Evolutionary conservation across 2,329 filamentous ascomycete genomes (phyloP).

Genomic region (Helotiales sp.): DNA sequence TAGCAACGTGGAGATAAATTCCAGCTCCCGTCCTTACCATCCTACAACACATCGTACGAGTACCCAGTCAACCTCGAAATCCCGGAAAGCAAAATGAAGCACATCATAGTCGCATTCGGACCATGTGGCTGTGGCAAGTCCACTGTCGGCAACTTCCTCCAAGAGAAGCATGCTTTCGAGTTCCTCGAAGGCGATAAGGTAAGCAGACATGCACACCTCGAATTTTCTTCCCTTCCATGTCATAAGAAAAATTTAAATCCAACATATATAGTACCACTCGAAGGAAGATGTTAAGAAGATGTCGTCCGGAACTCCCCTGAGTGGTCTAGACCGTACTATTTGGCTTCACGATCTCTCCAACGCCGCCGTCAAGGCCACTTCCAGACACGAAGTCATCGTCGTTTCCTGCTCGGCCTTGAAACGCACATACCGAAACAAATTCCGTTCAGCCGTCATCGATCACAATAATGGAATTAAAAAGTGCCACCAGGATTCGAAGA

Average conservation of each 20-base stretch:
- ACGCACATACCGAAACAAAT: neutral
- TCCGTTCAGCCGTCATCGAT: neutral
- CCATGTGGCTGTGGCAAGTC: neutral
- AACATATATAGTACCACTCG: neutral
- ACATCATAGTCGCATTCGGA: neutral
- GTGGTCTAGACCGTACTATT: neutral
- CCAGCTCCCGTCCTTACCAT: no score
- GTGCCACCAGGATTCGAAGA: neutral
- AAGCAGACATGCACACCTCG: neutral
- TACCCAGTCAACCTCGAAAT: neutral
- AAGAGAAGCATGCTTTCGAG: neutral
- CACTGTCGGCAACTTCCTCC: neutral
- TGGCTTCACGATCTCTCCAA: neutral
- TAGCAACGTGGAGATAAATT: no score
- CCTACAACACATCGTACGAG: no score
- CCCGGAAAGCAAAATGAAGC: neutral
- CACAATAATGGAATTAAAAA: neutral
- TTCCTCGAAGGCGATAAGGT: neutral
- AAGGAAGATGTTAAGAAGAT: neutral
- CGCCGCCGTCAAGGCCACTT: neutral
- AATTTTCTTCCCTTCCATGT: neutral
- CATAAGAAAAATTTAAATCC: neutral
- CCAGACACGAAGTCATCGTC: neutral
- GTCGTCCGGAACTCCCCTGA: neutral
- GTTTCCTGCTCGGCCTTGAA: neutral